Evolutionary conservation across 2,329 filamentous ascomycete genomes (phyloP).

Genomic region (Ophiostoma sp.): DNA sequence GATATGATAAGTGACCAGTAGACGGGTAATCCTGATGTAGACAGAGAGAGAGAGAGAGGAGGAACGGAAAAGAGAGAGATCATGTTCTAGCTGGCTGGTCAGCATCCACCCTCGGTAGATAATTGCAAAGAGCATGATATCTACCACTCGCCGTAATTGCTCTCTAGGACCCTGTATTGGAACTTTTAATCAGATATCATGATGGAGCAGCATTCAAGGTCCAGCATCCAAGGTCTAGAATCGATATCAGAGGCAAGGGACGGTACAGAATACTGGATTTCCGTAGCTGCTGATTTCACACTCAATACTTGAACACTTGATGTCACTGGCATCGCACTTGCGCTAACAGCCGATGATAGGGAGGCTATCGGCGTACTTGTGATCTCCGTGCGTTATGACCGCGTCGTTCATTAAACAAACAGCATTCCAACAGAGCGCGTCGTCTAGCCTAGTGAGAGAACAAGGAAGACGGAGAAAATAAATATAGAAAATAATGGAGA

Average conservation of each 20-base stretch:
- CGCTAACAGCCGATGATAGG: background rate
- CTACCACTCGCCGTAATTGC: background rate
- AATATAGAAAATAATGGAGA: background rate
- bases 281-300: background rate
- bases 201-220: background rate
- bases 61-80: too few relatives aligned
- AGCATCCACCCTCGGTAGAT: too few relatives aligned
- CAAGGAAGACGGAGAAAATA: background rate
- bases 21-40: background rate
- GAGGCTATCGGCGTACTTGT: slow-evolving; percentile 5
- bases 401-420: slow-evolving; percentile 9
- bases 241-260: slow-evolving; percentile 1
- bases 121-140: background rate
- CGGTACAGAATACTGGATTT: background rate
- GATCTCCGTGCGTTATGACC: background rate
- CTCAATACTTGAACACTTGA: background rate
- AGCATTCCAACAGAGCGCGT: background rate
- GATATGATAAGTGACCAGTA: background rate
- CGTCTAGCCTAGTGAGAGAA: background rate
- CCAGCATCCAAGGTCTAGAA: background rate
- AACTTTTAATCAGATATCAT: background rate
- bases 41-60: background rate
- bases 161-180: too few relatives aligned
- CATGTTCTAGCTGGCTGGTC: too few relatives aligned
- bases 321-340: background rate